Evolutionary conservation across 2,329 filamentous ascomycete species (phyloP), one percentile per base, ranked within the genome.

Genomic region (Talaromyces islandicus): DNA sequence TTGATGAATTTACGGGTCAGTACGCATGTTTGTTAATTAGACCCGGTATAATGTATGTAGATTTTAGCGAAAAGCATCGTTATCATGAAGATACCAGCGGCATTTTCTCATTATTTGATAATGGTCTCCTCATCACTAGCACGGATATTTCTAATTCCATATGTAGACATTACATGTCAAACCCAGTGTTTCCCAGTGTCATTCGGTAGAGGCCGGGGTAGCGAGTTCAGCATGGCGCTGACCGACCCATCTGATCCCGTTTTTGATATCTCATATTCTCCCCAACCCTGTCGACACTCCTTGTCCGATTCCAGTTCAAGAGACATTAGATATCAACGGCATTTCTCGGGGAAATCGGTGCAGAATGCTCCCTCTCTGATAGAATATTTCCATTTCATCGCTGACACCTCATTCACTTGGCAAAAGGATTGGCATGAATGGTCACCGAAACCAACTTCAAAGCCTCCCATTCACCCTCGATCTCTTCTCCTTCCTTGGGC

Each of bases 391-490:
- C n/a, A 38, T 38, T n/a, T 17, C 17, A n/a, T 38, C 17, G 6
- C 17, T 38, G 11, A 24, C 43, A 4, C 9, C 9, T 14, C 10
- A 2, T 48, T 81, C 76, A 83, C 62, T 74, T 79, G n/a, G 85
- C 85, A 63, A 88, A 73, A 3, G 85, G 85, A 66, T 88, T 88
- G 11, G 85, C 85, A 74, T 88, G 85, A 48, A 88, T 83, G 2
- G 81, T 83, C 19, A 87, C 80, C 1, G 70, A 76, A 62, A 84
- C 77, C 60, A 88, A 83, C 60, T 74, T 77, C 56, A 86, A 75
- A 43, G 75, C 73, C 67, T 86, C 82, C 66, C 80, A 78, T 30
- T 64, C 64, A 35, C 65, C 64, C 54, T 64, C 67, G 14, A 62
- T 72, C 27, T 73, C 69, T 53, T 73, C 68, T 0, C 70, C 71